A percentile compares a stretch with the other conserved stretches of the same genome.
These are phyloP conservation scores for Adansonia gregorii DNA, from an alignment of 441 rosid species.

Conservation along the genomic window DNA sequence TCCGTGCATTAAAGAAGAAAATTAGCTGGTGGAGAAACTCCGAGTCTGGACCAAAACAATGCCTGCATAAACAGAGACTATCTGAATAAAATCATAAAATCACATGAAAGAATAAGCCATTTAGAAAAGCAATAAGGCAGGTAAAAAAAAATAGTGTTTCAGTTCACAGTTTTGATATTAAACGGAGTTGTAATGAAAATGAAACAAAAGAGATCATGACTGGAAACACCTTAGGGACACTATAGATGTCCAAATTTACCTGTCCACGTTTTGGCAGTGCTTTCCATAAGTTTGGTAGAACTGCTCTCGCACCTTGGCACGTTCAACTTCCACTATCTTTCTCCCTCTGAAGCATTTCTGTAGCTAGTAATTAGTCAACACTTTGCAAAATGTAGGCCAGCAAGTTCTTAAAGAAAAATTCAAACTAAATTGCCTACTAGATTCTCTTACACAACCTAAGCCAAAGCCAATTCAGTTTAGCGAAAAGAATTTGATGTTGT, in stretches of 20 bases:
- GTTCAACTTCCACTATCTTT: constrained; percentile 70
- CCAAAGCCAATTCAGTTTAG: neutral
- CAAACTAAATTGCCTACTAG: constrained; percentile 4
- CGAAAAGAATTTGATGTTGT: neutral
- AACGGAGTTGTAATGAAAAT: neutral
- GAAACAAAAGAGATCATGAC: neutral
- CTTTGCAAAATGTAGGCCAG: constrained; percentile 29
- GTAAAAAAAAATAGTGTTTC: neutral
- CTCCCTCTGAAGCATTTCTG: constrained; percentile 99
- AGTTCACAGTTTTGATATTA: neutral
- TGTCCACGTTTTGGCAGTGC: constrained; percentile 67
- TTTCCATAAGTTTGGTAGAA: constrained; percentile 70
- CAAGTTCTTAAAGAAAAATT: constrained; percentile 21
- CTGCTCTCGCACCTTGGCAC: constrained; percentile 58
- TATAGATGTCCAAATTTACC: constrained; percentile 45
- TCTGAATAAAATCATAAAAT: constrained; percentile 22
- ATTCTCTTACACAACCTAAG: neutral
- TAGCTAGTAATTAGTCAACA: constrained; percentile 47
- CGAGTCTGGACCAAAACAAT: constrained; percentile 86
- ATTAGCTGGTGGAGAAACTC: constrained; percentile 74
- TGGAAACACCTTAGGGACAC: constrained; percentile 7
- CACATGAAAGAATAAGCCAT: constrained; percentile 14
- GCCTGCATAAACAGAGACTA: constrained; percentile 53
- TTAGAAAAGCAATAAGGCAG: constrained; percentile 5
- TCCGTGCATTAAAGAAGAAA: constrained; percentile 72